Evolutionary conservation across 208 protist species (phyloP).

Genomic region (Acanthamoeba sp.): DNA sequence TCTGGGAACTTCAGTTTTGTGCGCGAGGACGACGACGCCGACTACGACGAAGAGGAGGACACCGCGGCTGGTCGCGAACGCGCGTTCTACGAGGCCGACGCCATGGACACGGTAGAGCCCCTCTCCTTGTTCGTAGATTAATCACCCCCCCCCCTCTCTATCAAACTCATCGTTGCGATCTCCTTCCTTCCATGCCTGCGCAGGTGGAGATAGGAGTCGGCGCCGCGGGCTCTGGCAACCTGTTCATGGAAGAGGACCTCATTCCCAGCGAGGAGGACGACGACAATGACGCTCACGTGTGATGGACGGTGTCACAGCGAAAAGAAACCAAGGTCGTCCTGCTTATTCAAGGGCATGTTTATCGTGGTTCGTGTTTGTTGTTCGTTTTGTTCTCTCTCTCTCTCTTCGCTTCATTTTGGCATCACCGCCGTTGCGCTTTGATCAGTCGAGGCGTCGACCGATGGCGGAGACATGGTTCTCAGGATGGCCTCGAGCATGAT

Average conservation of each 20-base stretch:
- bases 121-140: background rate
- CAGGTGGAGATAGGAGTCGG: background rate
- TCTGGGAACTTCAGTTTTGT: background rate
- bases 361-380: too few relatives aligned
- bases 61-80: too few relatives aligned
- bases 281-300: background rate
- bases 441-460: too few relatives aligned
- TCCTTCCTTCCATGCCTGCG: background rate
- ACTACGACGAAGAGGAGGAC: background rate
- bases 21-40: background rate
- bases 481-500: slow-evolving; percentile 28
- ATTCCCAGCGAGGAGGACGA: background rate
- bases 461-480: background rate
- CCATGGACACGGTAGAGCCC: background rate
- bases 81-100: background rate
- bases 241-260: slow-evolving; percentile 12
- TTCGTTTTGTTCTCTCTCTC: too few relatives aligned
- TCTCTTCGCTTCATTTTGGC: too few relatives aligned
- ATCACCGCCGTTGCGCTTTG: too few relatives aligned
- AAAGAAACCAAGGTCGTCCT: too few relatives aligned
- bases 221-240: background rate
- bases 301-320: too few relatives aligned
- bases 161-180: background rate
- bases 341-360: too few relatives aligned
- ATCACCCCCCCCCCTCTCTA: too few relatives aligned